Evolutionary conservation across 129 eudicot species (phyloP), one percentile per base, ranked within the genome.

Genomic region (Pulicaria dysenterica): DNA sequence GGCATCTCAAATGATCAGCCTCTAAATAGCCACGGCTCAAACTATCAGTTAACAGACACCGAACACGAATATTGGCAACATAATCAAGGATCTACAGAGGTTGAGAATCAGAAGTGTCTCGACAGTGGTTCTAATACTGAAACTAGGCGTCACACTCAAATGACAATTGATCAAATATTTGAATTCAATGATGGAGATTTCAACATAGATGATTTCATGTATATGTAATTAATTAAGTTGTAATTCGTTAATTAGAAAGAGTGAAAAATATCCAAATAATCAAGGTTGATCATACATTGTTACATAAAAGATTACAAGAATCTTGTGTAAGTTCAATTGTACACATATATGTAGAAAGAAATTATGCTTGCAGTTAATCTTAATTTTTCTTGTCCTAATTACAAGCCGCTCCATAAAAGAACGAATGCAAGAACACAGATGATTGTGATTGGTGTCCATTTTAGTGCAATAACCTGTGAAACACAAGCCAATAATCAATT

Each of bases 381-480:
- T n/a, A n/a, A n/a, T n/a, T 43, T 58, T 42, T 2, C 59, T 45
- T 45, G 36, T 67, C 64, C 49, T 59, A 46, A 8, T 40, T 49
- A 56, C 8, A 77, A 69, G 57, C 39, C 69, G 15, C 81, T 60
- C 56, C 49, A 59, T n/a, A 85, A 8, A 59, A 85, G 71, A 46
- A 81, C 53, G 7, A 77, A 46, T 6, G 77, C 80, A 47, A 84
- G 80, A 4, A 75, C 40, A 9, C 76, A 8, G 24, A 80, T 50
- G 59, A 84, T 48, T 70, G 82, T 67, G 46, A 84, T 64, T 1
- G 94, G 94, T 66, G 85, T 82, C 89, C 94, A 84, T 82, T 84
- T 87, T 74, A 62, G 39, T 54, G 89, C 93, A 46, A 87, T 79
- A 16, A 81, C 60, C 77, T 73, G 69, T 31, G 17, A 58, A 14